phyloP scores from a whole-genome alignment of 2,329 filamentous ascomycete species.

The Fonsecaea pugnacius region DNA sequence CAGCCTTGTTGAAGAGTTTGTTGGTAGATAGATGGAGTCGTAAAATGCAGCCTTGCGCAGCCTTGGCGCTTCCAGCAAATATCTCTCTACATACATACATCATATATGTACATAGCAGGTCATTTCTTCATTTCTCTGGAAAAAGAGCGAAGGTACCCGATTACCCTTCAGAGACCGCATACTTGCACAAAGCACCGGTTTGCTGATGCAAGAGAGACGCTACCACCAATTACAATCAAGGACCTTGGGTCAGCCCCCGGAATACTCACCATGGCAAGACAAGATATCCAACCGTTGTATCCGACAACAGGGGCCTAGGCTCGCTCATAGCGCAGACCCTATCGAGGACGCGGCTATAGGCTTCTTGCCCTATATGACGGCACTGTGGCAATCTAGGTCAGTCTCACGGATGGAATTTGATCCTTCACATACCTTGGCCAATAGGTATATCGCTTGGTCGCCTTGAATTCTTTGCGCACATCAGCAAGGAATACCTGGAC shows the following conservation, averaged over 20 bases:
- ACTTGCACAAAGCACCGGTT: not conserved
- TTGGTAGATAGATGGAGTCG: not conserved
- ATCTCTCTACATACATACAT: not conserved
- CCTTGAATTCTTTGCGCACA: conserved; percentile 34
- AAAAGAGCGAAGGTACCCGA: not conserved
- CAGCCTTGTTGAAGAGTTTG: not conserved
- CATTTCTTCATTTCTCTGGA: not conserved
- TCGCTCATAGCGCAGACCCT: not conserved
- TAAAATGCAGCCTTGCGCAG: not conserved
- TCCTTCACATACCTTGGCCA: conserved; percentile 30
- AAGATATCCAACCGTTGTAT: not conserved
- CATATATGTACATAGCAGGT: not conserved
- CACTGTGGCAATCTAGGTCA: conserved; percentile 2
- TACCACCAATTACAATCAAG: not conserved
- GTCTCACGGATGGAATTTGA: conserved; percentile 30
- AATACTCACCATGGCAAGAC: not conserved
- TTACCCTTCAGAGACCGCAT: not conserved
- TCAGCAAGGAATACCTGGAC: conserved; percentile 35
- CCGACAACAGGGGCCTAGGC: not conserved
- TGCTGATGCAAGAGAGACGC: not conserved
- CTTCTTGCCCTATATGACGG: conserved; percentile 16
- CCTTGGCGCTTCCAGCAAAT: not conserved
- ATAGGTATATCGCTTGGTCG: conserved; percentile 28
- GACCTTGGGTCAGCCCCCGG: not conserved
- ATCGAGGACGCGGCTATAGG: not conserved